These are phyloP conservation scores for Neurospora pannonica DNA, from an alignment of 495 filamentous ascomycete species.

Conservation along the genomic window DNA sequence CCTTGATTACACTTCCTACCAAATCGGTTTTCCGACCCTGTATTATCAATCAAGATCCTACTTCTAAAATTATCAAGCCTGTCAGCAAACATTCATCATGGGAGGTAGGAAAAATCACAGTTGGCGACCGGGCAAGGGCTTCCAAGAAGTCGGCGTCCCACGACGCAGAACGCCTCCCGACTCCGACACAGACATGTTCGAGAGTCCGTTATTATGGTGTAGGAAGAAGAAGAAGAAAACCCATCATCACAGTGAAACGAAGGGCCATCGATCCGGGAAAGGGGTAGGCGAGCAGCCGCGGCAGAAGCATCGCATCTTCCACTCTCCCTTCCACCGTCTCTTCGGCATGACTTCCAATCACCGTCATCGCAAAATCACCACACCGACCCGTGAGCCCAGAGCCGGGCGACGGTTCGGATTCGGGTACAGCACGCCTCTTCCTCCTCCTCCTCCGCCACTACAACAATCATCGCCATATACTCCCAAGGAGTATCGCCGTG, in stretches of 20 bases:
- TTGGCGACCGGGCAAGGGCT: not conserved
- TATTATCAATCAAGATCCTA: not conserved
- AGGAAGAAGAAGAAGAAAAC: not conserved
- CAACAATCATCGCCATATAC: not conserved
- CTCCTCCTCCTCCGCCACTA: not conserved
- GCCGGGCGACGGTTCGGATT: not conserved
- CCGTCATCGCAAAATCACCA: not conserved
- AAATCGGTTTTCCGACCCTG: not conserved
- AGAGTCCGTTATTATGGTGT: not conserved
- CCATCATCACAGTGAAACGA: not conserved
- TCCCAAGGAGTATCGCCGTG: not conserved
- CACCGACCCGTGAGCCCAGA: not conserved
- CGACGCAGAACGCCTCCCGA: not conserved
- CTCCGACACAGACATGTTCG: not conserved
- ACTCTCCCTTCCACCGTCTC: not conserved
- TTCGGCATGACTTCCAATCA: not conserved
- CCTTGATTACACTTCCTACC: not conserved
- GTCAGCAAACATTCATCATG: not conserved
- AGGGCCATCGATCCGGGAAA: not conserved
- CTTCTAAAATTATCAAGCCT: no score
- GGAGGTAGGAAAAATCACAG: not conserved
- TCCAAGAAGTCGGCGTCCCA: not conserved
- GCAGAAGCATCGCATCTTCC: not conserved
- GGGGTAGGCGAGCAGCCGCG: not conserved
- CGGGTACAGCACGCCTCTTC: not conserved